Percentiles rank a stretch among this genome's conserved stretches.
Conservation (phyloP, 1,139 yeast genomes). For the Zygosaccharomyces sapae region DNA sequence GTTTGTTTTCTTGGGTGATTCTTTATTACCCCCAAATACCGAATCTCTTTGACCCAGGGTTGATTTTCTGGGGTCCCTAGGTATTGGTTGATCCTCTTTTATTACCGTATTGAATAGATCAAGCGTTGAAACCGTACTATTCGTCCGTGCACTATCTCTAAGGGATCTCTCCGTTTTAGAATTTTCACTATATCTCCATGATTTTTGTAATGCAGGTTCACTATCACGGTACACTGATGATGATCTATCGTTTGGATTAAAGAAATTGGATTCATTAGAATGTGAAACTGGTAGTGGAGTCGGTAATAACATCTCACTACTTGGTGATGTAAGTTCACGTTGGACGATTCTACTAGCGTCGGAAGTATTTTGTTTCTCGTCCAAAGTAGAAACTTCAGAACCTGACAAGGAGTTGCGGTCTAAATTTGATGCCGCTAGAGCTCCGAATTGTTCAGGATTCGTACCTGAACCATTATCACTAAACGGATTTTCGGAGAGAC, state of each 20-base stretch:
- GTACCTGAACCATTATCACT: slow-evolving; percentile 32
- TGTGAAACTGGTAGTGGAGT: slow-evolving; percentile 12
- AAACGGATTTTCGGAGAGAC: slow-evolving; percentile 33
- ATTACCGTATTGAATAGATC: slow-evolving; percentile 76
- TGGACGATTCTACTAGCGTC: slow-evolving; percentile 29
- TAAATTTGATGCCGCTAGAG: slow-evolving; percentile 50
- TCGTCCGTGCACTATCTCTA: slow-evolving; percentile 62
- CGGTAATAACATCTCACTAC: slow-evolving; percentile 32
- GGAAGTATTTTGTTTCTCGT: slow-evolving; percentile 20
- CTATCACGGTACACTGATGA: slow-evolving; percentile 33
- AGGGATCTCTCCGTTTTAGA: slow-evolving; percentile 35
- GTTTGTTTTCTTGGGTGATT: slow-evolving; percentile 9
- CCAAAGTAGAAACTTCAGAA: slow-evolving; percentile 39
- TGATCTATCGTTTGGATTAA: slow-evolving; percentile 28
- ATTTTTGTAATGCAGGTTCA: slow-evolving; percentile 43
- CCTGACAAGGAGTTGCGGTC: slow-evolving; percentile 40
- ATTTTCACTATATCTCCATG: slow-evolving; percentile 67
- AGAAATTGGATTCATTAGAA: slow-evolving; percentile 16
- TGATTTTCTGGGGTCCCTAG: slow-evolving; percentile 41
- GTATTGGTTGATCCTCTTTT: slow-evolving; percentile 53
- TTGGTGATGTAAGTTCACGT: slow-evolving; percentile 35
- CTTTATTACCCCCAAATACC: slow-evolving; percentile 31
- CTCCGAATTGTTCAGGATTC: slow-evolving; percentile 45
- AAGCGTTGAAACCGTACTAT: slow-evolving; percentile 83
- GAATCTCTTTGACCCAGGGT: slow-evolving; percentile 43